Conservation (phyloP, 2,329 filamentous ascomycete genomes). For the Remersonia thermophila region DNA sequence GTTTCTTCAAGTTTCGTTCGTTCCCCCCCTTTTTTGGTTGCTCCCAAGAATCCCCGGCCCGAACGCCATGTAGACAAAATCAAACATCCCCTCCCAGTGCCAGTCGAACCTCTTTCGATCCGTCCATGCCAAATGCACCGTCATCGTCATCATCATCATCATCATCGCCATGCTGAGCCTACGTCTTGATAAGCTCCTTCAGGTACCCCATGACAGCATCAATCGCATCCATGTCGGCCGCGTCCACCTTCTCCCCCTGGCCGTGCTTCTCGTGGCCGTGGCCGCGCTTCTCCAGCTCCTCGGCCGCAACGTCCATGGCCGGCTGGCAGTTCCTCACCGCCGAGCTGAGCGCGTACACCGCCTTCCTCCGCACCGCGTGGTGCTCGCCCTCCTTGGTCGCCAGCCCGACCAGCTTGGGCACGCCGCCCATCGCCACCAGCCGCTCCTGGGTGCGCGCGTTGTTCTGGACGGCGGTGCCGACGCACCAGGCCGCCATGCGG, state of each 20-base stretch:
- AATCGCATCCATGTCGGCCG: constrained; percentile 75
- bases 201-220: constrained; percentile 61
- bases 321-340: constrained; percentile 83
- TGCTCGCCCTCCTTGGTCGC: constrained; percentile 47
- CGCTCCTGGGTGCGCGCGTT: constrained; percentile 76
- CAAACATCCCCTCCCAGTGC: too few relatives aligned
- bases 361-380: constrained; percentile 65
- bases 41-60: too few relatives aligned
- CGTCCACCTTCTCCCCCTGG: constrained; percentile 49
- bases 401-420: constrained; percentile 57
- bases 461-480: constrained; percentile 93
- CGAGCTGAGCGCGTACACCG: constrained; percentile 77
- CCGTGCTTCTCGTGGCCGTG: constrained; percentile 27
- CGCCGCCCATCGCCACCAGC: constrained; percentile 47
- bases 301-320: constrained; percentile 56
- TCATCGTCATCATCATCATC: too few relatives aligned
- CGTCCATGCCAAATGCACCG: too few relatives aligned
- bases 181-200: constrained; percentile 35
- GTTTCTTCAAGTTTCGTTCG: too few relatives aligned
- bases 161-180: too few relatives aligned
- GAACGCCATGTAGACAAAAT: too few relatives aligned
- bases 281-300: constrained; percentile 44
- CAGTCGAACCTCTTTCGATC: too few relatives aligned
- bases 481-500: constrained; percentile 84
- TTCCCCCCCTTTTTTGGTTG: too few relatives aligned